Percentiles rank a stretch among this genome's conserved stretches.
Conservation (phyloP, 495 filamentous ascomycete genomes). For the Penicillium psychrofluorescens region DNA sequence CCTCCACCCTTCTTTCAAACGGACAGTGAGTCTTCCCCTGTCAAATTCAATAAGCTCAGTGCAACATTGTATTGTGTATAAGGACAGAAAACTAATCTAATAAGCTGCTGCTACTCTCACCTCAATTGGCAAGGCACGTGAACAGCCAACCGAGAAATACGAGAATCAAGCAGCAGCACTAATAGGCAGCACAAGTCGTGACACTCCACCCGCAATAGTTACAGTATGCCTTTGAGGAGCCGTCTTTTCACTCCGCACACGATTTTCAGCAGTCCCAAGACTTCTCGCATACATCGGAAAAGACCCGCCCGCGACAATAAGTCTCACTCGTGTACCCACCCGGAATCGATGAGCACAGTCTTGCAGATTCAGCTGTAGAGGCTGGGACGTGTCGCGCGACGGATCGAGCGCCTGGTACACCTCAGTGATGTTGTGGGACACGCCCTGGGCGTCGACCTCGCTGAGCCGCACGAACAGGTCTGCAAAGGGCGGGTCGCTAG, state of each 20-base stretch:
- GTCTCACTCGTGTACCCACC: slow-evolving; percentile 6
- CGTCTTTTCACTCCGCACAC: slow-evolving; percentile 5
- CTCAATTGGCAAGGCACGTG: no score
- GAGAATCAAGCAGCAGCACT: not conserved
- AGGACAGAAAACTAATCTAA: no score
- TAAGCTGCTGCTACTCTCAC: no score
- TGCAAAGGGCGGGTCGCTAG: slow-evolving; percentile 17
- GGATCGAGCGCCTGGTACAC: slow-evolving; percentile 10
- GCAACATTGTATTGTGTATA: no score
- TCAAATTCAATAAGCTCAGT: no score
- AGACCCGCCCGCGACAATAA: slow-evolving; percentile 11
- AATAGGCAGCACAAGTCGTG: slow-evolving; percentile 7
- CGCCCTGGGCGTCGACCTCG: slow-evolving; percentile 18
- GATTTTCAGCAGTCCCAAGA: slow-evolving; percentile 12
- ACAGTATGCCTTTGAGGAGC: slow-evolving; percentile 10
- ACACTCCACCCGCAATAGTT: slow-evolving; percentile 8
- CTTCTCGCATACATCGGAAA: slow-evolving; percentile 15
- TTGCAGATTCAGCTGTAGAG: slow-evolving; percentile 5
- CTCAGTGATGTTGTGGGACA: slow-evolving; percentile 20
- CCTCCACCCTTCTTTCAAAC: no score
- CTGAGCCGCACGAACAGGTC: slow-evolving; percentile 23
- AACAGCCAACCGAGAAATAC: not conserved
- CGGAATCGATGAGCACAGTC: slow-evolving; percentile 13
- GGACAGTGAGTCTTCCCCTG: no score
- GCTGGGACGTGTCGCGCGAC: slow-evolving; percentile 4